Evolutionary conservation across 192 early-diverging fungal species (phyloP).

Genomic region (Lunasporangiospora selenospora): DNA sequence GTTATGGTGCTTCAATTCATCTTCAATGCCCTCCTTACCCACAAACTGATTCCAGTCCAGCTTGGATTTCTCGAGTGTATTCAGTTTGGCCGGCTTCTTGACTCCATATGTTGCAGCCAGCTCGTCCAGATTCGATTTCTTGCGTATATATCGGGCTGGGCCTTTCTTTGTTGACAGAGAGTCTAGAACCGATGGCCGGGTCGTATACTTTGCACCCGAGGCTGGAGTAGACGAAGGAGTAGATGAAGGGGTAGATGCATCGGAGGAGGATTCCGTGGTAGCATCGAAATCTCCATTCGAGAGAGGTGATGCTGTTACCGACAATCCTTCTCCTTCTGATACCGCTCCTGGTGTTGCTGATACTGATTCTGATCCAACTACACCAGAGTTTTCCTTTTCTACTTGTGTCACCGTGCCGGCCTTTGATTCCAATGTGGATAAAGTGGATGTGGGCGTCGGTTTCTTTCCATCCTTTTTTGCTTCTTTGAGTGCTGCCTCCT

Average conservation of each 20-base stretch:
- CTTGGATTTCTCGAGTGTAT: constrained; percentile 74
- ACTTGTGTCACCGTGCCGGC: not conserved
- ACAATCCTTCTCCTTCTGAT: no score
- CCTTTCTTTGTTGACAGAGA: constrained; percentile 8
- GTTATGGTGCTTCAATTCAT: constrained; percentile 67
- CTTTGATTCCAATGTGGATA: not conserved
- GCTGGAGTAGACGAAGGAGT: not conserved
- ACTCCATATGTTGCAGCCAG: constrained; percentile 39
- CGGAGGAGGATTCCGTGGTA: no score
- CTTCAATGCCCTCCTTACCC: constrained; percentile 64
- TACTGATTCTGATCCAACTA: no score
- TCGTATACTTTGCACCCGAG: constrained; percentile 4
- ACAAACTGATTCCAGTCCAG: constrained; percentile 74
- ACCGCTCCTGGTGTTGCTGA: not conserved
- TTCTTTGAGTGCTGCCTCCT: constrained; percentile 19
- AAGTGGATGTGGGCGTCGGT: not conserved
- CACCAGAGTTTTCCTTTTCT: not conserved
- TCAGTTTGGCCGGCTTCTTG: constrained; percentile 67
- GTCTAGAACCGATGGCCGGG: constrained; percentile 23
- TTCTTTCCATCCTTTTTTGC: not conserved
- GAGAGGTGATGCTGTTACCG: not conserved
- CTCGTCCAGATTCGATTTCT: constrained; percentile 39
- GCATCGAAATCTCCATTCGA: no score
- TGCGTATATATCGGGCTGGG: constrained; percentile 30
- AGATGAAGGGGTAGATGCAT: not conserved